Conservation (phyloP, 1,284 basidiomycete genomes). For the Amylostereum areolatum region DNA sequence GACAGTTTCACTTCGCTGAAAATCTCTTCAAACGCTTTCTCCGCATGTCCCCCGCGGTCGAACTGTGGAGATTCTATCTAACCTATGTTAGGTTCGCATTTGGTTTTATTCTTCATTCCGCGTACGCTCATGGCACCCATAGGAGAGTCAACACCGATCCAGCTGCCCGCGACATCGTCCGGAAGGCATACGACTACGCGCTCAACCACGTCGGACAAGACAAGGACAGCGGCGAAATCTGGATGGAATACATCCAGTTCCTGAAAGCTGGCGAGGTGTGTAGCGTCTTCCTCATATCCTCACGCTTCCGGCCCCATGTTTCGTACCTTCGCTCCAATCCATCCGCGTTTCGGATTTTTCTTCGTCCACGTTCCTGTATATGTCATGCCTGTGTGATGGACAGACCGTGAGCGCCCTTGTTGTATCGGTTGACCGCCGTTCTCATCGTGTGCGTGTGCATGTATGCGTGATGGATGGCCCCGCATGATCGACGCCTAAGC, state of each 20-base stretch:
- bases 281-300: slow-evolving; percentile 8
- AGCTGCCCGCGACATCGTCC: slow-evolving; percentile 66
- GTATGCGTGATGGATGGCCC: slow-evolving; percentile 11
- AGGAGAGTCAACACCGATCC: slow-evolving; percentile 42
- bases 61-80: slow-evolving; percentile 84
- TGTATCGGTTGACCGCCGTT: no score
- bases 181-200: slow-evolving; percentile 92
- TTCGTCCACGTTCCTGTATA: no score
- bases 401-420: no score
- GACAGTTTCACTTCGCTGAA: slow-evolving; percentile 67
- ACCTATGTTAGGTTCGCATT: slow-evolving; percentile 67
- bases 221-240: slow-evolving; percentile 70
- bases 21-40: slow-evolving; percentile 78
- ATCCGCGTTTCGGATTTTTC: no score
- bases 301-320: slow-evolving; percentile 7
- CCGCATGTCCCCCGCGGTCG: slow-evolving; percentile 76
- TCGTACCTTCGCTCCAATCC: slow-evolving; percentile 11
- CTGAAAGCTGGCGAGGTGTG: slow-evolving; percentile 74
- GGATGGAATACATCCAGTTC: slow-evolving; percentile 81
- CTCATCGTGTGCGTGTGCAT: slow-evolving; percentile 13
- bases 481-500: no score
- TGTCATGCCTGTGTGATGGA: no score
- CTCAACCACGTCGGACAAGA: slow-evolving; percentile 87
- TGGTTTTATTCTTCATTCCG: slow-evolving; percentile 1
- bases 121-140: slow-evolving; percentile 3